Evolutionary conservation across 257 asterid species (phyloP).

Genomic region (Scutellaria baicalensis): DNA sequence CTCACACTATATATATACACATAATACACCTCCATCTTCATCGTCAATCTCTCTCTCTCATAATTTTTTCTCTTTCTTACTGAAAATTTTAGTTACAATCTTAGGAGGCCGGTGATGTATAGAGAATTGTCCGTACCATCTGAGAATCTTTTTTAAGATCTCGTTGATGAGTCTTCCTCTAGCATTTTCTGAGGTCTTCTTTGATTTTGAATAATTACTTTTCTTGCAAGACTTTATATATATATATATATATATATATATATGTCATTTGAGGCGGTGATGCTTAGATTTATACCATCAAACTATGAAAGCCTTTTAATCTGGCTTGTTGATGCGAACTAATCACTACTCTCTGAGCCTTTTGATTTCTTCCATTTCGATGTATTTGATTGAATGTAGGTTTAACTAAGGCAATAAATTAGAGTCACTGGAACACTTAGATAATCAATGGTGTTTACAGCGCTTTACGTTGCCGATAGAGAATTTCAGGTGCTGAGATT

Average conservation of each 20-base stretch:
- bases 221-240: too few relatives aligned
- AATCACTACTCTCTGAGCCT: conserved; percentile 25
- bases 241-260: too few relatives aligned
- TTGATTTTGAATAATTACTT: background rate
- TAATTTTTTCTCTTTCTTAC: background rate
- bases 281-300: conserved; percentile 30
- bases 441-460: conserved; percentile 46
- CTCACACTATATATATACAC: background rate
- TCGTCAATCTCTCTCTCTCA: background rate
- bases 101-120: conserved; percentile 42
- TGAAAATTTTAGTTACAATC: background rate
- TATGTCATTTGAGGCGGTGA: conserved; percentile 15
- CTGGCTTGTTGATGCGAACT: conserved; percentile 25
- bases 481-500: conserved; percentile 33
- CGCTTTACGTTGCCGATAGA: conserved; percentile 71
- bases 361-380: background rate
- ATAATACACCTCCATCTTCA: background rate
- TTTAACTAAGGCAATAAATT: conserved; percentile 37
- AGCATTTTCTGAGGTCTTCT: conserved; percentile 35
- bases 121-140: conserved; percentile 80
- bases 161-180: conserved; percentile 23
- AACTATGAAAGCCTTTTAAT: conserved; percentile 31
- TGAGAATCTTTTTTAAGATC: conserved; percentile 24
- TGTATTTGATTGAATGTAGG: background rate
- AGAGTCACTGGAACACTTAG: conserved; percentile 65